Conservation (phyloP, 257 asterid genomes). For the Nicotiana otophora region DNA sequence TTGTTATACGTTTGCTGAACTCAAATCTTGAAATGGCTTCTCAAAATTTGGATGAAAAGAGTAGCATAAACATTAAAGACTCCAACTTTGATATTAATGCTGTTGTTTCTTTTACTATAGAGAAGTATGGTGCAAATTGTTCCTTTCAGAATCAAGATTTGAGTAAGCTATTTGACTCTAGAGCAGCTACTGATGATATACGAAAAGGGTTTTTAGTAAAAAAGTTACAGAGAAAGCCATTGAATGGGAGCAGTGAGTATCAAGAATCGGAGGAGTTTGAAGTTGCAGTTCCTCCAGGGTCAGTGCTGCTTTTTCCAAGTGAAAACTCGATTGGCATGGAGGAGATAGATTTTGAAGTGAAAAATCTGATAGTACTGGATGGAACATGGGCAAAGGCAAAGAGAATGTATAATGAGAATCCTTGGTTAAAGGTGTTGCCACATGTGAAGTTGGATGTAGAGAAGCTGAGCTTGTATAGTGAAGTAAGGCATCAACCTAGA, state of each 20-base stretch:
- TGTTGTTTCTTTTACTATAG: constrained; percentile 31
- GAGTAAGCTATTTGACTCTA: constrained; percentile 27
- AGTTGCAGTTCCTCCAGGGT: constrained; percentile 48
- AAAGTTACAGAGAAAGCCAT: constrained; percentile 31
- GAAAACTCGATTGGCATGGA: constrained; percentile 45
- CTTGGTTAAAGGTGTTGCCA: constrained; percentile 83
- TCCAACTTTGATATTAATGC: neutral
- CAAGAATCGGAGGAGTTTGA: constrained; percentile 57
- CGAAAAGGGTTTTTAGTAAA: constrained; percentile 54
- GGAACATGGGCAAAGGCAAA: constrained; percentile 94
- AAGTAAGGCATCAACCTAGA: constrained; percentile 89
- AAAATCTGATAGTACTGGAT: constrained; percentile 73
- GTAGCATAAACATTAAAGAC: constrained; percentile 8
- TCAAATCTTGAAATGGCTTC: constrained; percentile 4
- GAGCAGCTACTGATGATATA: constrained; percentile 20
- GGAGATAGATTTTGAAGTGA: constrained; percentile 45
- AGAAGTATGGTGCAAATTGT: constrained; percentile 40
- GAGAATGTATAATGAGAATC: constrained; percentile 86
- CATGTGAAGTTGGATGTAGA: constrained; percentile 58
- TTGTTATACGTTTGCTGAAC: constrained; percentile 29
- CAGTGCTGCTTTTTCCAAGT: constrained; percentile 75
- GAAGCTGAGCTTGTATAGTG: constrained; percentile 62
- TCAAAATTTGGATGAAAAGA: constrained; percentile 19
- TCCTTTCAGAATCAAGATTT: constrained; percentile 14
- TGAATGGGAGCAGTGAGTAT: constrained; percentile 21